These are phyloP conservation scores for Vishniacozyma victoriae DNA, from an alignment of 768 basidiomycete species.

Conservation along the genomic window DNA sequence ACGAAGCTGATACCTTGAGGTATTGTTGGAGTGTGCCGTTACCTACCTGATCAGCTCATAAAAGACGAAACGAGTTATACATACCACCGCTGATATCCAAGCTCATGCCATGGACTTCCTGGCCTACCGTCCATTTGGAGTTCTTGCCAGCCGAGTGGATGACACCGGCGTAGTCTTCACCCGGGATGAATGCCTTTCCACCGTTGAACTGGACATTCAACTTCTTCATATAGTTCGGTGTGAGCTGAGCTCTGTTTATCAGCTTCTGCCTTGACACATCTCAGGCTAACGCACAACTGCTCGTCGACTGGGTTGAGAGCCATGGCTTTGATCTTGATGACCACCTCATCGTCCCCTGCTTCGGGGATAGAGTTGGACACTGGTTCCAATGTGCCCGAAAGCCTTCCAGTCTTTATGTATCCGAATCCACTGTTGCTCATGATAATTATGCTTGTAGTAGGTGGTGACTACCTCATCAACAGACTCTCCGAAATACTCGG, in stretches of 20 bases:
- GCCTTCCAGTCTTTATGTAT: conserved; percentile 17
- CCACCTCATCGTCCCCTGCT: conserved; percentile 50
- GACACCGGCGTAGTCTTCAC: conserved; percentile 59
- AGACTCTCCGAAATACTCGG: too few species aligned
- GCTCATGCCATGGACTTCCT: conserved; percentile 61
- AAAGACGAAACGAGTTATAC: background rate
- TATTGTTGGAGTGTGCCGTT: conserved; percentile 27
- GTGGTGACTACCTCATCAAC: too few species aligned
- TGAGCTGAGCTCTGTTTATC: too few species aligned
- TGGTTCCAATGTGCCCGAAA: conserved; percentile 12
- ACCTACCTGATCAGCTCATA: conserved; percentile 3
- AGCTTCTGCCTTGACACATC: too few species aligned
- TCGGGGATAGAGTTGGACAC: conserved; percentile 4
- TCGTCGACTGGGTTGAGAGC: conserved; percentile 65
- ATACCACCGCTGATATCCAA: conserved; percentile 7
- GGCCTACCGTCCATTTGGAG: conserved; percentile 56
- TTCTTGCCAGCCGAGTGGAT: conserved; percentile 50
- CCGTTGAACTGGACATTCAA: too few species aligned
- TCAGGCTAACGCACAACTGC: too few species aligned
- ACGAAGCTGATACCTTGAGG: conserved; percentile 5
- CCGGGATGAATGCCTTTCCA: conserved; percentile 53
- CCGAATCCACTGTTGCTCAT: conserved; percentile 14
- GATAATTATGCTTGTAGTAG: background rate
- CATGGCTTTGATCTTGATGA: conserved; percentile 55
- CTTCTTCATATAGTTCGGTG: too few species aligned